These are phyloP conservation scores for Cladosporium colombiae DNA, from an alignment of 2,329 filamentous ascomycete species.

Conservation along the genomic window DNA sequence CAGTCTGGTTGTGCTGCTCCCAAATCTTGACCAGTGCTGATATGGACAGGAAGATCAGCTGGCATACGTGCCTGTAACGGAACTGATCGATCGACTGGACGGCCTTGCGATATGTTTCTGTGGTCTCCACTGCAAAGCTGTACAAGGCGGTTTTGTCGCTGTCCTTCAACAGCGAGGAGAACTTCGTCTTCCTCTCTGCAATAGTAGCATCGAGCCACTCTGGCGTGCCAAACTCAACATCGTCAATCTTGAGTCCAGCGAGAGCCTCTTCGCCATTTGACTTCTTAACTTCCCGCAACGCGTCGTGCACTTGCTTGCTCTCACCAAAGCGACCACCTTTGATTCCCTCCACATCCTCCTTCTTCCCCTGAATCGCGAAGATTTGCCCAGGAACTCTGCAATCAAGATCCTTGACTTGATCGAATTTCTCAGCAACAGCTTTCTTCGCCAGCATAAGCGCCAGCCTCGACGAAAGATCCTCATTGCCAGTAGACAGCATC, in stretches of 20 bases:
- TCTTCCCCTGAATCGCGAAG: conserved; percentile 32
- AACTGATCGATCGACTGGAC: conserved; percentile 14
- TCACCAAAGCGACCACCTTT: conserved; percentile 29
- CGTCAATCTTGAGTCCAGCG: conserved; percentile 10
- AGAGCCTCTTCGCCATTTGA: conserved; percentile 15
- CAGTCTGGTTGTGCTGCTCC: conserved; percentile 23
- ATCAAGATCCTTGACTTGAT: conserved; percentile 33
- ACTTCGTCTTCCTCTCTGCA: conserved; percentile 9
- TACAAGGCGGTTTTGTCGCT: conserved; percentile 14
- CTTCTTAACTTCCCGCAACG: conserved; percentile 23
- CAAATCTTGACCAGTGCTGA: conserved; percentile 35
- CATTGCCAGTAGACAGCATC: conserved; percentile 32
- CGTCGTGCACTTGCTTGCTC: conserved; percentile 36
- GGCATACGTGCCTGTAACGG: conserved; percentile 18
- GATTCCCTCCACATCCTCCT: conserved; percentile 32
- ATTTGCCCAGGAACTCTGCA: conserved; percentile 37
- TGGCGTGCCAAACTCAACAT: conserved; percentile 5
- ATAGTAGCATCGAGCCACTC: conserved; percentile 19
- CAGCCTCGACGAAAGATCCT: conserved; percentile 33
- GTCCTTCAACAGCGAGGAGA: not conserved
- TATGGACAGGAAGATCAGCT: conserved; percentile 34
- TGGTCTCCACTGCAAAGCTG: conserved; percentile 9
- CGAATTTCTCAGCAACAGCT: conserved; percentile 36
- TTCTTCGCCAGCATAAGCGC: conserved; percentile 35
- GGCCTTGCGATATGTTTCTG: conserved; percentile 16